Conservation (phyloP, 306 rosid species). For the Malus orientalis region DNA sequence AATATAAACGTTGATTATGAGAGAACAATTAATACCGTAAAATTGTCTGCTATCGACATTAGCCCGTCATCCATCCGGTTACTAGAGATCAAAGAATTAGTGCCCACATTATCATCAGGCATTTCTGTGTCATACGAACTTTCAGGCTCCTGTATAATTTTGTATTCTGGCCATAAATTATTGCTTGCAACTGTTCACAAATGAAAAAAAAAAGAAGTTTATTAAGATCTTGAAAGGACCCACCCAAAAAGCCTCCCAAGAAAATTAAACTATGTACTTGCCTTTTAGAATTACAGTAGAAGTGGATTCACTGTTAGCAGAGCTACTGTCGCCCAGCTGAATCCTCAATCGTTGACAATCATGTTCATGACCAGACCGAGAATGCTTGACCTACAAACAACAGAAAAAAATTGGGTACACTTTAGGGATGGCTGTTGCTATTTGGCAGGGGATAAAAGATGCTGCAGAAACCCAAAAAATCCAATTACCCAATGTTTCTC, state of each 20-base stretch:
- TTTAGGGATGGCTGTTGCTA: constrained; percentile 3
- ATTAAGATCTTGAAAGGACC: not conserved
- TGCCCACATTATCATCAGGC: constrained; percentile 22
- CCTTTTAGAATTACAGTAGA: constrained; percentile 35
- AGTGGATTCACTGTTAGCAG: constrained; percentile 8
- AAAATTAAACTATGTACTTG: constrained; percentile 8
- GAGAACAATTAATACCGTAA: constrained; percentile 36
- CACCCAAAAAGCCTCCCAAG: not conserved
- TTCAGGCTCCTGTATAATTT: constrained; percentile 56
- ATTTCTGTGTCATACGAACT: constrained; percentile 36
- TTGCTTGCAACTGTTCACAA: constrained; percentile 42
- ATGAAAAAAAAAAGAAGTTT: not conserved
- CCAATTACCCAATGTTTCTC: constrained; percentile 67
- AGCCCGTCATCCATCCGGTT: constrained; percentile 34
- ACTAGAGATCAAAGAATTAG: constrained; percentile 35
- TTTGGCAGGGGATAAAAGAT: not conserved
- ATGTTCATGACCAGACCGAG: constrained; percentile 58
- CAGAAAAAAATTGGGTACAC: not conserved
- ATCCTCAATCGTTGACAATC: constrained; percentile 48
- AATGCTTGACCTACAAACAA: constrained; percentile 48
- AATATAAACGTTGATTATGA: not conserved
- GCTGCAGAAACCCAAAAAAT: not conserved
- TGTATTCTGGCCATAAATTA: constrained; percentile 56
- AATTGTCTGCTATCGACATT: constrained; percentile 33
- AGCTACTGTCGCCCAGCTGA: constrained; percentile 19